Conservation (phyloP, 2,329 filamentous ascomycete genomes). For the Magnaporthiopsis rhizophila region DNA sequence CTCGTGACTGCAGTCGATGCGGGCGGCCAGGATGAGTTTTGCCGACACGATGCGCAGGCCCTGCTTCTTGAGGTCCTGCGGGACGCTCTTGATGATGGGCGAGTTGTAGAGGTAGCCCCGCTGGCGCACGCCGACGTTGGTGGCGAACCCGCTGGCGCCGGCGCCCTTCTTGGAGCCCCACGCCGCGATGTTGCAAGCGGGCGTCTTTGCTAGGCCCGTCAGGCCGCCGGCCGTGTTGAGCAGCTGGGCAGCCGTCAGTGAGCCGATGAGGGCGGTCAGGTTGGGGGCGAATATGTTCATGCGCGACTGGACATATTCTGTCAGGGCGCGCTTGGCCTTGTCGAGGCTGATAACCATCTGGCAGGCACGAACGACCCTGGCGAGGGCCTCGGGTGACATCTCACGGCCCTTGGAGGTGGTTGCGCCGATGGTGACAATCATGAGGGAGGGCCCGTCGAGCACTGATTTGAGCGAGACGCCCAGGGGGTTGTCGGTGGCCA, state of each 20-base stretch:
- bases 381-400: constrained; percentile 67
- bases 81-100: constrained; percentile 77
- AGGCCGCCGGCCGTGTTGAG: constrained; percentile 89
- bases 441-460: constrained; percentile 80
- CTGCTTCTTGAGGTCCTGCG: constrained; percentile 80
- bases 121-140: constrained; percentile 82
- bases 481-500: constrained; percentile 70
- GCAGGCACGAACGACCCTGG: constrained; percentile 68
- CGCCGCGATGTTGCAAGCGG: constrained; percentile 84
- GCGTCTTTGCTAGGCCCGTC: constrained; percentile 81
- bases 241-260: constrained; percentile 89
- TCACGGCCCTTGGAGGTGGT: constrained; percentile 79
- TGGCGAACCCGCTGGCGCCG: constrained; percentile 70
- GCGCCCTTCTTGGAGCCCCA: constrained; percentile 85
- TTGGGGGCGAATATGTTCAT: constrained; percentile 97
- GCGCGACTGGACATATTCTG: constrained; percentile 90
- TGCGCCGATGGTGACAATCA: constrained; percentile 93
- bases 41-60: constrained; percentile 91
- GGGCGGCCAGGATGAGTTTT: constrained; percentile 88
- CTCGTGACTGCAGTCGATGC: constrained; percentile 79
- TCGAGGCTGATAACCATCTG: constrained; percentile 85
- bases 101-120: constrained; percentile 93
- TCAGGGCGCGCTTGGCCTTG: constrained; percentile 76
- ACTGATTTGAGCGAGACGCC: constrained; percentile 69
- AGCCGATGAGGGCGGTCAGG: constrained; percentile 81